phyloP scores from a whole-genome alignment of 768 basidiomycete species.

The Pseudohyphozyma bogoriensis region DNA sequence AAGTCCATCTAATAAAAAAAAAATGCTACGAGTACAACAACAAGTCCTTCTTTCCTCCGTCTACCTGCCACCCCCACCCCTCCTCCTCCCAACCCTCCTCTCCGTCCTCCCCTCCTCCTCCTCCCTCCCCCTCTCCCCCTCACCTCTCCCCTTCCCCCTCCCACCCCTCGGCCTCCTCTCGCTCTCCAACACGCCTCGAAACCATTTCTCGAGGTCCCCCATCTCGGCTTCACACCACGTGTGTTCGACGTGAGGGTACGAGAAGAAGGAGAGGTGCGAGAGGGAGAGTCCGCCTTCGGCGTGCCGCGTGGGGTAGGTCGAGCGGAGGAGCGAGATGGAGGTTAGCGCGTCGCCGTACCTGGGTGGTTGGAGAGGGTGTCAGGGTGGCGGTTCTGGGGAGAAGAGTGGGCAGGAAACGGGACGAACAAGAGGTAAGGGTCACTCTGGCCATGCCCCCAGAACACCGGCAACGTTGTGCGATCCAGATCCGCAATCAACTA shows the following conservation, averaged over 20 bases:
- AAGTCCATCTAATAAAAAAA: no score
- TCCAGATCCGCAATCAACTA: slow-evolving; percentile 17
- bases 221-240: slow-evolving; percentile 3
- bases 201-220: background rate
- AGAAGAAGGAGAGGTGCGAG: background rate
- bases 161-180: no score
- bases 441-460: slow-evolving; percentile 16
- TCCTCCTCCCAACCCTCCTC: no score
- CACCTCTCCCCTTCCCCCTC: no score
- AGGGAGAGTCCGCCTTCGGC: slow-evolving; percentile 4
- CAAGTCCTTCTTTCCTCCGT: no score
- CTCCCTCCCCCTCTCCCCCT: no score
- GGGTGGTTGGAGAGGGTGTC: background rate
- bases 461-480: slow-evolving; percentile 11
- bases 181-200: background rate
- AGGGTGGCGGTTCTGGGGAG: no score
- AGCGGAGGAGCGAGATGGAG: slow-evolving; percentile 4
- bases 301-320: background rate
- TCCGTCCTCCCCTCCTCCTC: no score
- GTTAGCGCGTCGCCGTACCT: slow-evolving; percentile 11
- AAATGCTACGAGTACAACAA: no score
- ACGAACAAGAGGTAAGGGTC: slow-evolving; percentile 15
- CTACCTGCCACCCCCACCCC: no score
- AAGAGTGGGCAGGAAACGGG: background rate
- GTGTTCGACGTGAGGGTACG: slow-evolving; percentile 7